These are phyloP conservation scores for Neolentinus lepideus DNA, from an alignment of 1,284 basidiomycete species.

Conservation along the genomic window DNA sequence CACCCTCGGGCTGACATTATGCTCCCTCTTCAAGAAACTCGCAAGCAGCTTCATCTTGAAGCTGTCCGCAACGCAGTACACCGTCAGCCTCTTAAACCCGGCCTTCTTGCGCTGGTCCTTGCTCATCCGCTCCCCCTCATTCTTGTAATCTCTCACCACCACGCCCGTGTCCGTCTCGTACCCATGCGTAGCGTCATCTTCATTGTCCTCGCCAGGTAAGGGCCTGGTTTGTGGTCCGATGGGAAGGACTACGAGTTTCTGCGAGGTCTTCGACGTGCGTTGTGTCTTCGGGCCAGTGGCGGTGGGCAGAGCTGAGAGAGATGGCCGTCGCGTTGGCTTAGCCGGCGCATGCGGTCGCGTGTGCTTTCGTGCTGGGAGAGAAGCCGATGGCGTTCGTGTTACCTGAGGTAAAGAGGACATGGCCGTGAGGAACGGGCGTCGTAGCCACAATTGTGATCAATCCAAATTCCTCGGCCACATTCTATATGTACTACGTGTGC, in stretches of 20 bases:
- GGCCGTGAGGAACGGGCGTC: background rate
- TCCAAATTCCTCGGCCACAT: too few species aligned
- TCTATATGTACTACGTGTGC: too few species aligned
- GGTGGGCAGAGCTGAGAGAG: slow-evolving; percentile 28
- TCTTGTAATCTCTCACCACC: slow-evolving; percentile 60
- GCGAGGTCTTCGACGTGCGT: slow-evolving; percentile 86
- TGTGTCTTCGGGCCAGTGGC: slow-evolving; percentile 43
- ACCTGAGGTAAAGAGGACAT: background rate
- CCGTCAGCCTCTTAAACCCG: slow-evolving; percentile 74
- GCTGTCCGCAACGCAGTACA: slow-evolving; percentile 81
- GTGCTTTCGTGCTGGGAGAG: background rate
- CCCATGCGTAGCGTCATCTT: slow-evolving; percentile 49
- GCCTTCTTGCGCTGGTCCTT: slow-evolving; percentile 71
- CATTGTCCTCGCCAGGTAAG: slow-evolving; percentile 40
- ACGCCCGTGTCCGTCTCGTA: slow-evolving; percentile 57
- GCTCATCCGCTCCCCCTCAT: slow-evolving; percentile 73
- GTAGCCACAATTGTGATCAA: too few species aligned
- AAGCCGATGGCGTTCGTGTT: background rate
- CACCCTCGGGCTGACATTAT: slow-evolving; percentile 83
- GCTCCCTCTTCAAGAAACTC: slow-evolving; percentile 87
- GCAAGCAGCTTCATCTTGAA: slow-evolving; percentile 78
- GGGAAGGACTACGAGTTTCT: slow-evolving; percentile 88
- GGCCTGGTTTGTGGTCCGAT: slow-evolving; percentile 88
- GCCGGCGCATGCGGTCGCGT: background rate
- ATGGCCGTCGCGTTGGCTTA: slow-evolving; percentile 11